Evolutionary conservation across 345 rosid species (phyloP), one percentile per base, ranked within the genome.

Genomic region (Alliaria petiolata): DNA sequence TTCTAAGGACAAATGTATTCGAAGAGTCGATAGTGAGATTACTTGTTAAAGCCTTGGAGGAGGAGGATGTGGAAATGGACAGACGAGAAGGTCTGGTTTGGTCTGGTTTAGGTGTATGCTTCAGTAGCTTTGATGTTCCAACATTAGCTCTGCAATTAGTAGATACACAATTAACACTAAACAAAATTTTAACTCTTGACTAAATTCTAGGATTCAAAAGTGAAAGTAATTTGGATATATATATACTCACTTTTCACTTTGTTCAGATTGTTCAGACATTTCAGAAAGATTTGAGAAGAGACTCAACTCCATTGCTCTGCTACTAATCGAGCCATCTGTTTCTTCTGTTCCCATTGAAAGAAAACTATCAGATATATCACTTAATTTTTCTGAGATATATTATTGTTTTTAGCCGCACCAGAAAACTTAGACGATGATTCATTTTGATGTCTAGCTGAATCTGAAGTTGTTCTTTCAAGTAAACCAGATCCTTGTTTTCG

Each of bases 381-480:
- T 54, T 71, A 90, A 74, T 71, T 85, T 81, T 81, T 87, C 6
- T 40, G 34, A 40, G 19, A 7, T 42, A 19, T 51, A 30, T 39
- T 28, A 16, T 39, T 49, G 50, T 39, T 43, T 26, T 61, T 12
- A 31, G 80, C 80, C 63, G 57, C 54, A 42, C 57, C 81, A n/a
- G 69, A 67, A 50, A 61, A 59, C 38, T 80, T 87, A 20, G 86
- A 79, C 58, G 54, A 84, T 33, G 43, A 65, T 65, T 59, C 68
- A 35, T 64, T 81, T n/a, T n/a, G n/a, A 60, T 62, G 63, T 31
- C 76, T 63, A 6, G 80, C 46, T 53, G 90, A 84, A 72, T 89
- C 89, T 47, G 87, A 89, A 69, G 80, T 65, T 62, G 78, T 63
- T 74, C 76, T 88, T n/a, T n/a, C n/a, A 51, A 58, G 65, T 40